These are phyloP conservation scores for Bruguiera hainesii DNA, from an alignment of 441 rosid genomes.

Conservation along the genomic window DNA sequence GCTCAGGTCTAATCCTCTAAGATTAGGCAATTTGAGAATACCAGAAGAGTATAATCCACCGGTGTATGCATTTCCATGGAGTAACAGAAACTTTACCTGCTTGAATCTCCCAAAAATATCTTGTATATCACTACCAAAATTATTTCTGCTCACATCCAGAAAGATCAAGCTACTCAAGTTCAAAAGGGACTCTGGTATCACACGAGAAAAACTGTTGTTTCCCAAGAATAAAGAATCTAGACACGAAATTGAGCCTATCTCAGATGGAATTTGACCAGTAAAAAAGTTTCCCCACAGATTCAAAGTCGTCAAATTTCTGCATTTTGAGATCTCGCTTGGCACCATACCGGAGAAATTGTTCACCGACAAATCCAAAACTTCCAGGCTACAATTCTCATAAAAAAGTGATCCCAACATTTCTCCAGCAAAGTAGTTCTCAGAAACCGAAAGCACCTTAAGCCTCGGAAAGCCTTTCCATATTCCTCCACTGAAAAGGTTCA, in stretches of 20 bases:
- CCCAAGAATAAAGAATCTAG: conserved; percentile 70
- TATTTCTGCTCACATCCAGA: conserved; percentile 68
- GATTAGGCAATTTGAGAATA: conserved; percentile 48
- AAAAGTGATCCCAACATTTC: conserved; percentile 38
- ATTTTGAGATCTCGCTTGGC: conserved; percentile 49
- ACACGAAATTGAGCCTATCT: conserved; percentile 52
- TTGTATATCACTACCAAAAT: conserved; percentile 57
- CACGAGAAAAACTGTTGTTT: conserved; percentile 48
- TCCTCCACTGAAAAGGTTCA: conserved; percentile 50
- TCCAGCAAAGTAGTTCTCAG: conserved; percentile 51
- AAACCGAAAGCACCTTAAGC: conserved; percentile 50
- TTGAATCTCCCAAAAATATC: conserved; percentile 61
- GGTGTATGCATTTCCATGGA: conserved; percentile 56
- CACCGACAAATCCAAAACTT: conserved; percentile 53
- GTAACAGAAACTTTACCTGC: conserved; percentile 48
- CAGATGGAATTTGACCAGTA: conserved; percentile 46
- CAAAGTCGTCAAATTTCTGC: conserved; percentile 42
- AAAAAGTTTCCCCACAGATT: conserved; percentile 63
- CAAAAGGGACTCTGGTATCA: conserved; percentile 58
- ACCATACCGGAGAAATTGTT: conserved; percentile 46
- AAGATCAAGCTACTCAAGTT: conserved; percentile 45
- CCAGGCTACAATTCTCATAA: conserved; percentile 44
- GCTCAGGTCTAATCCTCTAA: conserved; percentile 70
- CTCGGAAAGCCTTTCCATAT: conserved; percentile 53
- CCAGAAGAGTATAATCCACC: conserved; percentile 67